Evolutionary conservation across 768 basidiomycete genomes (phyloP), one percentile per base, ranked within the genome.

Genomic region (Macrolepiota dolichaula): DNA sequence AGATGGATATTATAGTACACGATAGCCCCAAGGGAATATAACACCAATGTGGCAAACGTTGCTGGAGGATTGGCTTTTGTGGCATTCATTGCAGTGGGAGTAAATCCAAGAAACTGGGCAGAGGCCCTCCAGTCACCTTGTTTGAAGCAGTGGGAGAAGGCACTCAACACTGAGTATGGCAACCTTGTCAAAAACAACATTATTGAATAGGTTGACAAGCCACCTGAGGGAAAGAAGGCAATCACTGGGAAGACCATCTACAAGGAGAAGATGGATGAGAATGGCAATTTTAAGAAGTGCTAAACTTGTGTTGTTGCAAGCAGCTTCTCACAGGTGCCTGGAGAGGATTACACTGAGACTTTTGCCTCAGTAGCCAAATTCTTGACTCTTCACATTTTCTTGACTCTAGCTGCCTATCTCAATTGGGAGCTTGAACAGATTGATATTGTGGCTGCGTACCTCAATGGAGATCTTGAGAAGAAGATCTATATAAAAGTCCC

Each of bases 301-400:
- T 70, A 71, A 40, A 70, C 67, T 12, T 51, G 65, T 13, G 40
- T 72, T 13, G 69, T 71, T 15, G 69, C 69, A 7, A 61, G 67
- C 53, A 67, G 71, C 1, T 74, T 59, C 61, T 63, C 57, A 0
- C 73, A 74, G 40, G 46, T 64, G 6, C 70, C 70, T 7, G 77
- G 78, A 0, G 22, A 75, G 4, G 73, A 79, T 55, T 80, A 70
- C 56, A 55, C 54, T 9, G 71, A 74, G 11, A 77, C 66, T 0
- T 76, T 71, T 58, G 62, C 73, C 1, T 72, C 76, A 3, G 60
- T 68, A 13, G 64, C 65, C 10, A 62, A 63, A 50, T 63, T 67
- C 15, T 55, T 67, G 3, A 61, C 70, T 0, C 66, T 73, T n/a
- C 60, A 65, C 0, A 36, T 64, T 9, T 19, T 68, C 13, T 56